Evolutionary conservation across 192 early-diverging fungal species (phyloP), one percentile per base, ranked within the genome.

Genomic region (Linnemannia exigua): DNA sequence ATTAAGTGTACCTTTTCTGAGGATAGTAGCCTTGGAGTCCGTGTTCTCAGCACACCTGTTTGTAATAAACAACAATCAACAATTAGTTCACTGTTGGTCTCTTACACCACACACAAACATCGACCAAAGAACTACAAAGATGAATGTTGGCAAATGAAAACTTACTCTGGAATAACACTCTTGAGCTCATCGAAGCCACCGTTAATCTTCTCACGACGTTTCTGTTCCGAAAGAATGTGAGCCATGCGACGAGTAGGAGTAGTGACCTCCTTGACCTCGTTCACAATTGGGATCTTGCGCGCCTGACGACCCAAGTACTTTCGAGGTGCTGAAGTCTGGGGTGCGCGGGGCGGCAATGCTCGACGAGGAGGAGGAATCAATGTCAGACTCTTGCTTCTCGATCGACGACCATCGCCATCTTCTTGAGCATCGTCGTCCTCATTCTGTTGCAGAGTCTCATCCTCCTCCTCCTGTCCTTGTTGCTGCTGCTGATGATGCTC

Each of bases 201-300:
- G 54, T 89, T 89, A 22, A 89, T 89, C 76, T 89, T 89, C 38
- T 87, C 87, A 20, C 88, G 76, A n/a, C 88, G 48, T 72, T 89
- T 89, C 68, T 89, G 86, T 58, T 89, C 88, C 9, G 81, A 80
- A 7, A 87, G 51, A n/a, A 89, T 89, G 75, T 89, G 88, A 16
- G 88, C 88, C 75, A 87, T 78, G 6, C 88, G 74, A 81, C 88
- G 88, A 20, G 76, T 79, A 20, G 87, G 87, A 2, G 58, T 58
- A 22, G 66, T 61, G 2, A 76, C 68, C 15, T 85, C 82, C 28
- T 79, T 79, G 67, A 76, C 74, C 47, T 75, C 75, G 15, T 74
- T 69, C 22, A 79, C 41, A 15, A 54, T 36, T 6, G 79, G 69
- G 1, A 70, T 36, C 37, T 75, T 84, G 11, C 82, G 66, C 31